A percentile compares a stretch with the other conserved stretches of the same genome.
Evolutionary conservation across 352 stramenopile species (phyloP).

Genomic region (Paralagenidium karlingii): DNA sequence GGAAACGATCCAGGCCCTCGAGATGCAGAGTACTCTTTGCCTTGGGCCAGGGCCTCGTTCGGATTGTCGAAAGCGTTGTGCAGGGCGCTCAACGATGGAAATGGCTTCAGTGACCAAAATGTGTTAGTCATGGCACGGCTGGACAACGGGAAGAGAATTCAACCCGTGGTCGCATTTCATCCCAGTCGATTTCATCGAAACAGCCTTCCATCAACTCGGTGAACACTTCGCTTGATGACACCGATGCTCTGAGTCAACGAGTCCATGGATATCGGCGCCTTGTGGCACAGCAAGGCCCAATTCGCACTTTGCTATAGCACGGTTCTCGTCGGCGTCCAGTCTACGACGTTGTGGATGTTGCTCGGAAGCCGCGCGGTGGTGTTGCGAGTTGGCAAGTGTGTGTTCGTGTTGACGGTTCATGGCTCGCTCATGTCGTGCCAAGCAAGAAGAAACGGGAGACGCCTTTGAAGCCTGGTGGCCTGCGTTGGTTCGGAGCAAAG

Average conservation of each 20-base stretch:
- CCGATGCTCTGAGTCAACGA: conserved; percentile 93
- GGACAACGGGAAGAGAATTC: too few species aligned
- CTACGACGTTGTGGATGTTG: too few species aligned
- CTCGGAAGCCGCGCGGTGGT: too few species aligned
- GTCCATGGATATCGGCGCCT: conserved; percentile 95
- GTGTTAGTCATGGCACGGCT: conserved; percentile 94
- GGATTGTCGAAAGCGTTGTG: conserved; percentile 68
- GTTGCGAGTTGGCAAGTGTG: too few species aligned
- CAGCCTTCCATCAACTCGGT: conserved; percentile 94
- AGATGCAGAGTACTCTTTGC: conserved; percentile 35
- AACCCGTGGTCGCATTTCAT: too few species aligned
- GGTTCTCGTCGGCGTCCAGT: too few species aligned
- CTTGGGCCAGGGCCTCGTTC: conserved; percentile 28
- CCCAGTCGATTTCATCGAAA: too few species aligned
- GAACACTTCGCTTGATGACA: conserved; percentile 83
- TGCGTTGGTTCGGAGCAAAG: too few species aligned
- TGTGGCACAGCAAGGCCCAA: conserved; percentile 74
- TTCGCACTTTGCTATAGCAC: conserved; percentile 62
- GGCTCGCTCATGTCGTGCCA: too few species aligned
- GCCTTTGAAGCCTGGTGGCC: too few species aligned
- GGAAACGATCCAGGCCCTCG: conserved; percentile 35
- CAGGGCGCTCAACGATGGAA: conserved; percentile 81
- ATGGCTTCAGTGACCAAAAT: conserved; percentile 95
- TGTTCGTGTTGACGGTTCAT: too few species aligned
- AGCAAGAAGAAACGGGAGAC: too few species aligned